Evolutionary conservation across 192 early-diverging fungal genomes (phyloP), one percentile per base, ranked within the genome.

Genomic region (Coemansia sp.): DNA sequence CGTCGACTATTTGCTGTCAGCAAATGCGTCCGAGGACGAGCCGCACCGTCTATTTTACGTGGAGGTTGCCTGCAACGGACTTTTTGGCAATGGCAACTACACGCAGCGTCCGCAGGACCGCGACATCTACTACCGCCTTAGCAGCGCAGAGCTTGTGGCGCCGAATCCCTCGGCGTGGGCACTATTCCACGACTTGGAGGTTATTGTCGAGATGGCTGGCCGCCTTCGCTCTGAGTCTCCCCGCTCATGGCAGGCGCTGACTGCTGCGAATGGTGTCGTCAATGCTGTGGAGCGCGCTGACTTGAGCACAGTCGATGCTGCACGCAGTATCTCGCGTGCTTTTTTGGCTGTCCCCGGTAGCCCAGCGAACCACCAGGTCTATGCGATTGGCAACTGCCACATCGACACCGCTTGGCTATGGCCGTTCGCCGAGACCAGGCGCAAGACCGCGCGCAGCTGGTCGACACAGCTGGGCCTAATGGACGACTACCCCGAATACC

Each of bases 341-440:
- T 96, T 95, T 63, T 81, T 97, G 22, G 67, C 61, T 4, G 87
- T 84, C n/a, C 84, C 87, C 41, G 76, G 85, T 49, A 81, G 84
- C 54, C 60, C 85, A 26, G 55, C 71, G 2, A 68, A 64, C 1
- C 94, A 95, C 77, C 74, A 72, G n/a, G 85, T 98, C 12, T 89
- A 86, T n/a, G 94, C 96, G 2, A 80, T 93, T 31, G 96, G 96
- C 19, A 89, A 98, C 80, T 96, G 93, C 72, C 92, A 94, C 54
- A 94, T 87, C 49, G 87, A 89, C 70, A 89, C 89, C 1, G 93
- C 96, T 8, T 97, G 96, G 94, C 75, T 96, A 16, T 97, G 93
- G 96, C 93, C 96, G 2, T 98, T 87, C 72, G 94, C 86, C 48
- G 96, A 98, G 73, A 98, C 96, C 19, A 96, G 93, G 67, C 85